Base-by-base conservation (phyloP, 1,284 basidiomycete species). In the Trametes versicolor region DNA sequence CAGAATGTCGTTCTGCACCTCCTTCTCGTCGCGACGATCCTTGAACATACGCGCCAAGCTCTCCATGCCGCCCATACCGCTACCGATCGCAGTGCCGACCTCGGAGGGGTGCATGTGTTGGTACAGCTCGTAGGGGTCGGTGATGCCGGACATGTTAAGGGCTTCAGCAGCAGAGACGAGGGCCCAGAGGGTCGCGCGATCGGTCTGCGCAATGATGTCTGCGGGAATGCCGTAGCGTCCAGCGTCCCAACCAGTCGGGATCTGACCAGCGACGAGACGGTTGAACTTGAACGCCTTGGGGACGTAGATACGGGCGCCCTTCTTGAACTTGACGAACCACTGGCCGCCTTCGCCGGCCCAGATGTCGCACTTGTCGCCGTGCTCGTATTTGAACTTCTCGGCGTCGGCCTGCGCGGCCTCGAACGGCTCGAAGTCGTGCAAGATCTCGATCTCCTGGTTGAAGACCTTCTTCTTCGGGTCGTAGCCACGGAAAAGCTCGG, bases 261-360 rank as follows among this genome's bases (percentile, higher is more conserved):
- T 87, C 79, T 99, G 97, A 64, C 97, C 97, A 62, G 94, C 97
- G 63, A 99, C 97, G 56, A 94, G 88, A 63, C 97, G 94, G 77
- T 91, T 95, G 85, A 99, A 99, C 73, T 87, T 89, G 86, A 99
- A 91, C 3, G 97, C 93, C 83, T 99, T 99, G 65, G 97, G 97
- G 54, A 99, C 91, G 71, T 93, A 87, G 72, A 99, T 85, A 62
- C 96, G 92, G 13, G 97, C 96, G 62, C 97, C 98, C 83, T 97
- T 98, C 90, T 99, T 99, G 86, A 99, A 92, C 81, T 98, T 98
- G 75, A 97, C 96, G 73, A 94, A 96, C 94, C 94, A 98, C 75
- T 97, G 95, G 39, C 94, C 95, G 21, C 93, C 92, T 72, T 92
- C 92, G 51, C 89, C 91, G 9, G 90, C 91, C 95, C 96, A 98